phyloP scores from a whole-genome alignment of 768 basidiomycete genomes.

The Sarcodon aspratus region DNA sequence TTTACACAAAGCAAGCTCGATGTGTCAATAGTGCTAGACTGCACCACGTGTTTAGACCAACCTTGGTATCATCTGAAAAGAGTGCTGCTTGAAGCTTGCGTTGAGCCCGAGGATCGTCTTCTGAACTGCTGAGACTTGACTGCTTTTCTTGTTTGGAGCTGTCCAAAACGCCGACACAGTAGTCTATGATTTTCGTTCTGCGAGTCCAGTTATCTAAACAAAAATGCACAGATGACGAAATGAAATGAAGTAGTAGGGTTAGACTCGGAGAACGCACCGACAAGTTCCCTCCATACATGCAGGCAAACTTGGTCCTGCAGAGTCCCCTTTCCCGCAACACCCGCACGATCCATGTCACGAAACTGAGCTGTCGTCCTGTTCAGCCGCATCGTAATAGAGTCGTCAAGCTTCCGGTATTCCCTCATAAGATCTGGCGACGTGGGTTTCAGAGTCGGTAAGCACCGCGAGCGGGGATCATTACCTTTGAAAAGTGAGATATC shows the following conservation, averaged over 20 bases:
- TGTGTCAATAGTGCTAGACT: not conserved
- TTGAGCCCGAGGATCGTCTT: conserved; percentile 31
- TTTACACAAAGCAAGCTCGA: conserved; percentile 1
- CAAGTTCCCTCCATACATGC: conserved; percentile 67
- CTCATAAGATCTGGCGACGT: conserved; percentile 54
- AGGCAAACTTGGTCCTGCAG: conserved; percentile 68
- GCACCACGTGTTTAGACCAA: conserved; percentile 16
- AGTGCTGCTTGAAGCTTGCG: conserved; percentile 43
- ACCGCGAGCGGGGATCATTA: conserved; percentile 11
- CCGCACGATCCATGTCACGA: conserved; percentile 57
- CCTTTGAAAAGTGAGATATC: conserved; percentile 75
- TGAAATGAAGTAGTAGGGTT: conserved; percentile 9
- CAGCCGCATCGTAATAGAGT: conserved; percentile 67
- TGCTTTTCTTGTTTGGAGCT: conserved; percentile 47
- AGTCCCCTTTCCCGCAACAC: conserved; percentile 31
- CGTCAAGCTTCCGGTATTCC: conserved; percentile 75
- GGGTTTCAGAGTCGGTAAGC: conserved; percentile 1
- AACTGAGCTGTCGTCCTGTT: conserved; percentile 71
- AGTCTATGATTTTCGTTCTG: conserved; percentile 61
- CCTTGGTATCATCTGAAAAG: conserved; percentile 66
- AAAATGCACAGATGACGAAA: not conserved
- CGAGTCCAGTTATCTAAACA: conserved; percentile 48
- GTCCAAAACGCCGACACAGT: conserved; percentile 65
- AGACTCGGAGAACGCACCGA: conserved; percentile 48
- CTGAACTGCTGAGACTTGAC: conserved; percentile 27